Evolutionary conservation across 495 filamentous ascomycete genomes (phyloP).

Genomic region (Penicillium dipodomyicola): DNA sequence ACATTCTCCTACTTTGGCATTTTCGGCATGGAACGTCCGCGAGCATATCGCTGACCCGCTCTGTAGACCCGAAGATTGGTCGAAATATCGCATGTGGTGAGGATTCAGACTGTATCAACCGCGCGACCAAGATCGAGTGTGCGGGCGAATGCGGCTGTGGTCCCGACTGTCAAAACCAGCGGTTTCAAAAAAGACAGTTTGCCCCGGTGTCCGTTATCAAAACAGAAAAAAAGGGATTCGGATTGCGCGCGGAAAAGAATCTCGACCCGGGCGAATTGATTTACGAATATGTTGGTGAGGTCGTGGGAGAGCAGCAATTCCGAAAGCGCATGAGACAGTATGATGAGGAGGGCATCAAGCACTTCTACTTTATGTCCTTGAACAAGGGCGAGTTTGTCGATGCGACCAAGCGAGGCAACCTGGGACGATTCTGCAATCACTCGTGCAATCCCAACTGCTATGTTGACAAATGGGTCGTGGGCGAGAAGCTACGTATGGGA

Average conservation of each 20-base stretch:
- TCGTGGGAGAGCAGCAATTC: constrained; percentile 89
- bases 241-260: constrained; percentile 75
- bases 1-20: background rate
- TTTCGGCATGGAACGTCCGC: background rate
- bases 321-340: constrained; percentile 86
- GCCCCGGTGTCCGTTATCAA: constrained; percentile 92
- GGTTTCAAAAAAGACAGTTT: constrained; percentile 88
- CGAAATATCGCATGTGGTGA: constrained; percentile 87
- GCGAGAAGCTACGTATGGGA: constrained; percentile 97
- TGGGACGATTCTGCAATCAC: constrained; percentile 97
- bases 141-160: constrained; percentile 84
- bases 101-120: constrained; percentile 98
- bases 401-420: constrained; percentile 93
- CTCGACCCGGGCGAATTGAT: constrained; percentile 84
- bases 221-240: constrained; percentile 95
- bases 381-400: constrained; percentile 96
- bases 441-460: constrained; percentile 99
- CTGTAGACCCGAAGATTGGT: constrained; percentile 56
- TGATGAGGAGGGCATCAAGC: constrained; percentile 91
- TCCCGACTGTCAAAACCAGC: constrained; percentile 84
- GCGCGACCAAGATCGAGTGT: constrained; percentile 97
- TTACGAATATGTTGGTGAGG: constrained; percentile 97
- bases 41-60: constrained; percentile 11
- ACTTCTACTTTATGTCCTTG: constrained; percentile 99
- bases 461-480: constrained; percentile 99